Evolutionary conservation across 2,329 filamentous ascomycete species (phyloP).

Genomic region (Hysterium pulicare): DNA sequence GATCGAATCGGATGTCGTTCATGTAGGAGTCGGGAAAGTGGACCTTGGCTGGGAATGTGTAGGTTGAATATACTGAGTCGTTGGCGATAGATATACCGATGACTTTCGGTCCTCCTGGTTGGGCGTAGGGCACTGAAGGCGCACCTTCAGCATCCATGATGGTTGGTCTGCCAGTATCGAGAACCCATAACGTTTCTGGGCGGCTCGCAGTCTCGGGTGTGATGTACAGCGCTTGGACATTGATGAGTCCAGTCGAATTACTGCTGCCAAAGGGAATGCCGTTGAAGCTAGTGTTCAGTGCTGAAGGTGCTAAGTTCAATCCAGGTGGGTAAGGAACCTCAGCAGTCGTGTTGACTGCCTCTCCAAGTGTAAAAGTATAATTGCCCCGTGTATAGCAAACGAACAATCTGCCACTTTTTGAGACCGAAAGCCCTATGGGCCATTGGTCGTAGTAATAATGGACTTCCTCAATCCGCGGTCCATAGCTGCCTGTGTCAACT

Average conservation of each 20-base stretch:
- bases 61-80: constrained; percentile 48
- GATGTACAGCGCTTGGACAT: constrained; percentile 51
- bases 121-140: no score
- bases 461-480: no score
- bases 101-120: constrained; percentile 49
- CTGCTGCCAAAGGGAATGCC: constrained; percentile 45
- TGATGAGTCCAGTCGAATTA: constrained; percentile 45
- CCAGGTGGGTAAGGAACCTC: constrained; percentile 46
- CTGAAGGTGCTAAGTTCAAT: constrained; percentile 45
- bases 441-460: no score
- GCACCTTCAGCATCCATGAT: constrained; percentile 35
- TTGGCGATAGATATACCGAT: constrained; percentile 47
- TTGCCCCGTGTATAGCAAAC: no score
- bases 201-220: constrained; percentile 38
- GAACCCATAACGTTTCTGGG: constrained; percentile 43
- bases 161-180: constrained; percentile 48
- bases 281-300: constrained; percentile 42
- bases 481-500: no score
- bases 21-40: constrained; percentile 48
- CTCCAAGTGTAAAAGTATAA: constrained; percentile 48
- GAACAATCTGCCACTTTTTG: no score
- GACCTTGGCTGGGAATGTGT: constrained; percentile 45
- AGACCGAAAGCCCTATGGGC: no score
- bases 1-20: constrained; percentile 53
- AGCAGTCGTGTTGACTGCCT: constrained; percentile 46